Conservation (phyloP, 768 basidiomycete genomes). For the Tulasnella sp. region DNA sequence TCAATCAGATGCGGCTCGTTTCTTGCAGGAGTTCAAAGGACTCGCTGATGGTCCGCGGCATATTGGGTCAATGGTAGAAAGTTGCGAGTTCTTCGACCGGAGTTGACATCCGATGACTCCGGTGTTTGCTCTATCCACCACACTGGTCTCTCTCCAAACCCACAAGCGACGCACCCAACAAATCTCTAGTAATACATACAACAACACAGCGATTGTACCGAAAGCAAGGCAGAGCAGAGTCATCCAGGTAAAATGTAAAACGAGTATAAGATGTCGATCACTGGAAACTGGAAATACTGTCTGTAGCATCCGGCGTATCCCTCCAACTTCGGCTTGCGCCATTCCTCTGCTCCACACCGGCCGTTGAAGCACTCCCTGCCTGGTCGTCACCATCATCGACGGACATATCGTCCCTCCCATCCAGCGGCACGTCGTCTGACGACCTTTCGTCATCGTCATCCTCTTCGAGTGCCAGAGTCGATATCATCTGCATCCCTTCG, state of each 20-base stretch:
- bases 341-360: background rate
- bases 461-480: background rate
- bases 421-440: background rate
- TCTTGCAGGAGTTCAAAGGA: too few relatives aligned
- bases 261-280: background rate
- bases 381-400: background rate
- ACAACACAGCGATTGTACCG: background rate
- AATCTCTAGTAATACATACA: background rate
- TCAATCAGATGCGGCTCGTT: background rate
- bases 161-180: background rate
- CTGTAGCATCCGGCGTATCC: background rate
- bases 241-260: background rate
- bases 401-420: background rate
- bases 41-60: background rate
- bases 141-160: background rate
- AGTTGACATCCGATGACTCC: background rate
- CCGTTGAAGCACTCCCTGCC: background rate
- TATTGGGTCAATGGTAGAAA: background rate
- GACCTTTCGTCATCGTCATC: background rate
- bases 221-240: background rate
- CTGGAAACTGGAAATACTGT: background rate
- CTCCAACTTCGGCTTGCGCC: background rate
- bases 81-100: background rate
- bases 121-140: background rate
- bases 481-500: background rate